Evolutionary conservation across 495 filamentous ascomycete species (phyloP), one percentile per base, ranked within the genome.

Genomic region (Mycothermus thermophilus): DNA sequence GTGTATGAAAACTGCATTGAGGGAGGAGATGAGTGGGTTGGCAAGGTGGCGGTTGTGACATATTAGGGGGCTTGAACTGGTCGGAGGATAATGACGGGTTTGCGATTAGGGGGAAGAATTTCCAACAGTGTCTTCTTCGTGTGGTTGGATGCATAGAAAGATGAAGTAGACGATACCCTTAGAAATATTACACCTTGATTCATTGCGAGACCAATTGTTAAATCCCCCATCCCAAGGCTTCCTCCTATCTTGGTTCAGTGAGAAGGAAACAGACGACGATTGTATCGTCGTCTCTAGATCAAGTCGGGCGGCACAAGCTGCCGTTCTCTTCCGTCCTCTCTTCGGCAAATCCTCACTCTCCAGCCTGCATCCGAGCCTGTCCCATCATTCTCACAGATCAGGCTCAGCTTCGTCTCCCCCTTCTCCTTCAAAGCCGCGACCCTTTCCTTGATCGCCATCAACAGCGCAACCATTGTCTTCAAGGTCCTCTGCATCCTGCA

Each of bases 1-100:
- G 47, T 59, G 17, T 56, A 47, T 42, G 45, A 54, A 37, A 36
- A 50, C 16, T 8, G 42, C 8, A 2, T 53, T 11, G 9, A 37
- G 26, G 38, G 30, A 10, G 32, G 20, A 0, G 41, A 30, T 6
- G 33, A 32, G 28, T 56, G 40, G 40, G 25, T 43, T 9, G 26
- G 36, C 25, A 56, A 48, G 47, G 44, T 42, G 22, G 50, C 40
- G 1, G 38, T 23, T 5, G 26, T 56, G 15, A 47, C 52, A 2
- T 51, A 46, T 25, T 56, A 30, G 24, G 17, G 21, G 27, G 18
- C n/a, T 15, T 8, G n/a, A 8, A 25, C 22, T 25, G 6, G 22
- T 25, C n/a, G n/a, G n/a, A n/a, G n/a, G n/a, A n/a, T n/a, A n/a
- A n/a, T n/a, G n/a, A n/a, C n/a, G n/a, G n/a, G n/a, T n/a, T n/a